Evolutionary conservation across 495 filamentous ascomycete genomes (phyloP).

Genomic region (Neohortaea acidophila): DNA sequence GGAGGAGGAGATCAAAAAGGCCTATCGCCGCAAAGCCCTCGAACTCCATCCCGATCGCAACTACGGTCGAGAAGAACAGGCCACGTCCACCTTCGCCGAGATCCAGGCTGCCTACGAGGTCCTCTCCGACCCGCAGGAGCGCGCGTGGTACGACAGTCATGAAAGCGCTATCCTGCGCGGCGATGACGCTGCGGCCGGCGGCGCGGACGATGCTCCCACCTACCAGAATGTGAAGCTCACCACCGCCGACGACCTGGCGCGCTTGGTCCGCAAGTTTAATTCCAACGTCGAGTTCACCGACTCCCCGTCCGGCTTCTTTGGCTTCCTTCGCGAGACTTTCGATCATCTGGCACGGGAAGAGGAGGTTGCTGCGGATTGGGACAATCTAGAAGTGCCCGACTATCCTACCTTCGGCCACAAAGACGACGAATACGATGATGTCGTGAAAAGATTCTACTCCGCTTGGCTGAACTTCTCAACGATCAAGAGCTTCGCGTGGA

Average conservation of each 20-base stretch:
- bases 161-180: slow-evolving; percentile 65
- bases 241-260: slow-evolving; percentile 58
- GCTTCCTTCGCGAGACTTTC: slow-evolving; percentile 57
- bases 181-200: slow-evolving; percentile 31
- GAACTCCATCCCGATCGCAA: slow-evolving; percentile 94
- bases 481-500: slow-evolving; percentile 76
- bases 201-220: slow-evolving; percentile 26
- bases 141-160: slow-evolving; percentile 95
- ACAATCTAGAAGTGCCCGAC: slow-evolving; percentile 38
- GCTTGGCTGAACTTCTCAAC: slow-evolving; percentile 73
- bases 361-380: slow-evolving; percentile 51
- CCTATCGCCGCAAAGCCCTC: slow-evolving; percentile 78
- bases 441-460: slow-evolving; percentile 68
- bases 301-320: slow-evolving; percentile 65
- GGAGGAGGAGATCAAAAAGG: slow-evolving; percentile 90
- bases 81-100: slow-evolving; percentile 76
- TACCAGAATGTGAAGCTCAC: slow-evolving; percentile 55
- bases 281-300: slow-evolving; percentile 64
- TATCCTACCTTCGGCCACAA: slow-evolving; percentile 72
- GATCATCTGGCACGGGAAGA: slow-evolving; percentile 71
- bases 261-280: slow-evolving; percentile 59
- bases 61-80: slow-evolving; percentile 64
- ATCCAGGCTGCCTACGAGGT: slow-evolving; percentile 89
- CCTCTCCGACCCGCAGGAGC: slow-evolving; percentile 85
- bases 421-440: slow-evolving; percentile 49